Conservation (phyloP, 345 rosid species). For the Citrus mangshanensis region DNA sequence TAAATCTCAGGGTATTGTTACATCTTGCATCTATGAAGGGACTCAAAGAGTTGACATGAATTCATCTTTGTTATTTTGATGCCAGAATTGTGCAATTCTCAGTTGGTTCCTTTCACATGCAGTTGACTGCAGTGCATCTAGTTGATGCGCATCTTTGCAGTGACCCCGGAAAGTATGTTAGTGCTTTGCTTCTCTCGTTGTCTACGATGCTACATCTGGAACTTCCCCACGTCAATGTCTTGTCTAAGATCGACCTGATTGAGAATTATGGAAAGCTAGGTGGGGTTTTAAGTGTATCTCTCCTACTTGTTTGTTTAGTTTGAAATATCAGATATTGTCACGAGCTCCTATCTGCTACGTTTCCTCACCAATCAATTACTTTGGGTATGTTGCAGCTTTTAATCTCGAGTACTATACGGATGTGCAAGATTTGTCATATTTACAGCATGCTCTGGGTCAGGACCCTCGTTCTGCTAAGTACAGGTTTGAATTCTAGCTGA, state of each 20-base stretch:
- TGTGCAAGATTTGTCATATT: conserved; percentile 82
- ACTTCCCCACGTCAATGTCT: conserved; percentile 83
- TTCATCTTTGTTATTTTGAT: conserved; percentile 8
- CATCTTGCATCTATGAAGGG: not conserved
- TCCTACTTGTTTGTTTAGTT: not conserved
- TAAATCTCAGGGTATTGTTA: conserved; percentile 76
- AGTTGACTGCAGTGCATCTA: conserved; percentile 90
- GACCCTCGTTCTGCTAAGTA: conserved; percentile 87
- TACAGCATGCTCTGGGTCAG: conserved; percentile 58
- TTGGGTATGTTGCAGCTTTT: conserved; percentile 56
- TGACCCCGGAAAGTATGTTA: conserved; percentile 83
- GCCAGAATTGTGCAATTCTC: conserved; percentile 8
- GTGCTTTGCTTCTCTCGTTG: conserved; percentile 79
- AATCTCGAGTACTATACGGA: conserved; percentile 83
- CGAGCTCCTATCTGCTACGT: not conserved
- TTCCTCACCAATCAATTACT: conserved; percentile 4
- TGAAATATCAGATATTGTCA: not conserved
- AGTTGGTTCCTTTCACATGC: conserved; percentile 30
- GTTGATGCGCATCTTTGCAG: conserved; percentile 89
- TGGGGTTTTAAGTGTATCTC: conserved; percentile 8
- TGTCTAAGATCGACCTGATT: conserved; percentile 88
- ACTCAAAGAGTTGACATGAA: not conserved
- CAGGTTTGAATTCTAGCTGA: conserved; percentile 46
- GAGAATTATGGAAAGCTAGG: conserved; percentile 93
- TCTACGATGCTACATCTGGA: conserved; percentile 95